Percentiles rank a stretch among this genome's conserved stretches.
Conservation (phyloP, 1,284 basidiomycete genomes). For the Moesziomyces parantarcticus region DNA sequence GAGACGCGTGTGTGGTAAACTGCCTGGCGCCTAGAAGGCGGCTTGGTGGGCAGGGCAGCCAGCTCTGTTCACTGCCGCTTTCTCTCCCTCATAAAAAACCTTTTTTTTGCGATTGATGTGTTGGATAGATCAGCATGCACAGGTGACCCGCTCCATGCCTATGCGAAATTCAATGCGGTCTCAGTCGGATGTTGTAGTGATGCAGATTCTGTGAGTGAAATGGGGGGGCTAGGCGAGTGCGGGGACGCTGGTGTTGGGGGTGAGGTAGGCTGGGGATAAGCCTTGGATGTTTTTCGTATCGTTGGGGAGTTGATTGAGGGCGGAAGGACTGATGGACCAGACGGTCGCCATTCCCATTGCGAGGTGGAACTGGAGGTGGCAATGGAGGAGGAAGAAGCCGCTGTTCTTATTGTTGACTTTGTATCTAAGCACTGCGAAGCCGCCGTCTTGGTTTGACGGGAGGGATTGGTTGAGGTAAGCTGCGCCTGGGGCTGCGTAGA, state of each 20-base stretch:
- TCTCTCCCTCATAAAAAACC: no score
- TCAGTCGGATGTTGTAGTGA: no score
- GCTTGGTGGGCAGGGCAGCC: no score
- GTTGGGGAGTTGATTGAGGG: background rate
- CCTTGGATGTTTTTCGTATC: conserved; percentile 1
- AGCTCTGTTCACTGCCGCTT: no score
- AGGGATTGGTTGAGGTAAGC: conserved; percentile 30
- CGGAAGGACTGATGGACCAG: conserved; percentile 17
- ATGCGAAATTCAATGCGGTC: no score
- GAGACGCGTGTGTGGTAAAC: conserved; percentile 63
- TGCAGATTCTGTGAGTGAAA: no score
- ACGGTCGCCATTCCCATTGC: conserved; percentile 56
- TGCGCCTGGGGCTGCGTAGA: conserved; percentile 46
- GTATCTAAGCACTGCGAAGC: conserved; percentile 49
- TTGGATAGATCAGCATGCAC: no score
- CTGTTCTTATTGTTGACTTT: conserved; percentile 24
- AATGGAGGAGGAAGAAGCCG: conserved; percentile 47
- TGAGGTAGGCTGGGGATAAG: conserved; percentile 4
- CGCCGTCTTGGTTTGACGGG: conserved; percentile 24
- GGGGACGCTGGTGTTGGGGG: background rate
- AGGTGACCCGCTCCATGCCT: no score
- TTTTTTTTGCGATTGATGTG: no score
- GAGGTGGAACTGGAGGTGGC: conserved; percentile 47
- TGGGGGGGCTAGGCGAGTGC: background rate
- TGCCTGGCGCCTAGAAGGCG: no score